Percentiles rank a stretch among this genome's conserved stretches.
Evolutionary conservation across 495 filamentous ascomycete genomes (phyloP).

Genomic region (Penicillium antarcticum): DNA sequence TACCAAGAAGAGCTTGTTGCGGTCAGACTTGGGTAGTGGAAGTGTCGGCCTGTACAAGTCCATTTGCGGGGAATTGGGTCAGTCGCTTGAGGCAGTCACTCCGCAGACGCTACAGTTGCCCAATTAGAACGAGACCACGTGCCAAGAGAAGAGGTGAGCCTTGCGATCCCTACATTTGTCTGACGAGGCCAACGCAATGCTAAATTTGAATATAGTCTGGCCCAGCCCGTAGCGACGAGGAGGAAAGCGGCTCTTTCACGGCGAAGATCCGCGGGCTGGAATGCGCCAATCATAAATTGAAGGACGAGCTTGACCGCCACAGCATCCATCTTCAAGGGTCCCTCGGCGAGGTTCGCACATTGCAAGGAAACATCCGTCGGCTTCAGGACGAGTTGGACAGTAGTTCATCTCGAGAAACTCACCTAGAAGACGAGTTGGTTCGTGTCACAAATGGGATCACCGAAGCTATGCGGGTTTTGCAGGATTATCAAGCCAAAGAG

Average conservation of each 20-base stretch:
- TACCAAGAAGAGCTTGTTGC: neutral
- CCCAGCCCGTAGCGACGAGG: neutral
- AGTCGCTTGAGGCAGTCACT: neutral
- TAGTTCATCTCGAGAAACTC: neutral
- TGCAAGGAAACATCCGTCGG: neutral
- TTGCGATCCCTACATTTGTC: no score
- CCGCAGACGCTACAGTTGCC: neutral
- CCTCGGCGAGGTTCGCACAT: neutral
- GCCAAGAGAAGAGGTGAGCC: neutral
- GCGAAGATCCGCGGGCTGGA: neutral
- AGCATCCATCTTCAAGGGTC: neutral
- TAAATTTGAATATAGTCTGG: neutral
- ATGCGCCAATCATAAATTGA: neutral
- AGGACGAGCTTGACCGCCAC: neutral
- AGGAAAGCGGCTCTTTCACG: neutral
- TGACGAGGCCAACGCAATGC: no score
- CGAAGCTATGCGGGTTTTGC: neutral
- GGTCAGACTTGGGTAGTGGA: neutral
- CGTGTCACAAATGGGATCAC: neutral
- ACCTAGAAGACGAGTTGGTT: neutral
- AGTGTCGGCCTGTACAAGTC: neutral
- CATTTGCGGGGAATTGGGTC: neutral
- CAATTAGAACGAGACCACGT: neutral
- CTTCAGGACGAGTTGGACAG: neutral
- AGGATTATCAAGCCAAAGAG: neutral